phyloP scores from a whole-genome alignment of 164 flowering plant species.

The Buxus sempervirens region DNA sequence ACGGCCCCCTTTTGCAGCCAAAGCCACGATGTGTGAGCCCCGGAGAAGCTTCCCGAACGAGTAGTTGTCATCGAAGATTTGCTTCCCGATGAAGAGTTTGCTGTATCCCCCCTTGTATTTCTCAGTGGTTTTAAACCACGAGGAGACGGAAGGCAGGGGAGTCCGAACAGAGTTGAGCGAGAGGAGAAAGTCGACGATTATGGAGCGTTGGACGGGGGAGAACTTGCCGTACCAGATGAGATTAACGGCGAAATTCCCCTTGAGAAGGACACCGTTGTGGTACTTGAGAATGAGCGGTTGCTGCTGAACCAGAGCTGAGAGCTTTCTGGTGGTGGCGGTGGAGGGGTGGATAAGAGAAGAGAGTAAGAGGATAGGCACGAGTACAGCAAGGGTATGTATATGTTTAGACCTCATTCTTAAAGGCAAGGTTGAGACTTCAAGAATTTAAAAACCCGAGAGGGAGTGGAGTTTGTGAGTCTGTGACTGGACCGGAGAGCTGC shows the following conservation, averaged over 20 bases:
- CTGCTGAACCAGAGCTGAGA: no score
- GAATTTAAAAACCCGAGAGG: neutral
- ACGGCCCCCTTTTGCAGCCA: slow-evolving; percentile 28
- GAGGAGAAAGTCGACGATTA: slow-evolving; percentile 55
- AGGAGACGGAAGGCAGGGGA: slow-evolving; percentile 41
- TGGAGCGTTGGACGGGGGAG: slow-evolving; percentile 48
- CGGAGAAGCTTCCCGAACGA: slow-evolving; percentile 53
- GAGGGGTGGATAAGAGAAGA: neutral
- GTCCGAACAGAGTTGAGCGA: slow-evolving; percentile 32
- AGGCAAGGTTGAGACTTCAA: neutral
- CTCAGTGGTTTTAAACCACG: slow-evolving; percentile 67
- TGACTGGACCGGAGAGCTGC: no score
- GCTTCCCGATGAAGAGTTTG: slow-evolving; percentile 43
- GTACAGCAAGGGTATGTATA: no score
- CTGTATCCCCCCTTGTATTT: slow-evolving; percentile 46
- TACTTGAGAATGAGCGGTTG: slow-evolving; percentile 46
- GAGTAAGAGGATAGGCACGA: slow-evolving; percentile 7
- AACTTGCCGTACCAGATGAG: slow-evolving; percentile 68
- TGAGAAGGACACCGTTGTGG: slow-evolving; percentile 69
- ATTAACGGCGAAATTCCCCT: slow-evolving; percentile 52
- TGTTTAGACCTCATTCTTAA: no score
- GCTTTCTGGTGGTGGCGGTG: no score
- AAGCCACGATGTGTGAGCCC: slow-evolving; percentile 24
- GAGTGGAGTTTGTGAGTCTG: neutral
- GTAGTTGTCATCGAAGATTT: slow-evolving; percentile 38